These are phyloP conservation scores for Pichia sp. DNA, from an alignment of 1,139 yeast species.

Conservation along the genomic window DNA sequence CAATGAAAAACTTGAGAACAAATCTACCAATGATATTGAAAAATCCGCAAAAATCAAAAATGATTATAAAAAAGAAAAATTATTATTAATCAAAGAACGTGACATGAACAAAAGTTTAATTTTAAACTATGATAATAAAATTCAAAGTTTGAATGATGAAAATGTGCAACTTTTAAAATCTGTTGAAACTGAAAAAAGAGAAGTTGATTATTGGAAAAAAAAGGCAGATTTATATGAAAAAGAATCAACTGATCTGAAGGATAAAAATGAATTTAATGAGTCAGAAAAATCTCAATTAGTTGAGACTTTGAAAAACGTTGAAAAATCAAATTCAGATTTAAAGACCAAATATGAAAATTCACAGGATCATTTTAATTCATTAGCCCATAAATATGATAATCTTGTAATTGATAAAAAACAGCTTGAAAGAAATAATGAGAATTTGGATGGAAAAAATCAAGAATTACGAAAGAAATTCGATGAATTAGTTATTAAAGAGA, in stretches of 20 bases:
- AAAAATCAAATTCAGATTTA: background rate
- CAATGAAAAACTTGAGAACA: background rate
- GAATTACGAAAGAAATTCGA: background rate
- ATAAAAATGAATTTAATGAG: background rate
- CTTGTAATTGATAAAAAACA: background rate
- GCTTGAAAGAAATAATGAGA: background rate
- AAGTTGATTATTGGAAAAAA: constrained; percentile 1
- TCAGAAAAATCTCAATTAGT: background rate
- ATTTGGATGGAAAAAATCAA: background rate
- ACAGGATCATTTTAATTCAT: background rate
- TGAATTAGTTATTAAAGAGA: background rate
- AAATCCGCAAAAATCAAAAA: background rate
- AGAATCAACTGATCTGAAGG: background rate
- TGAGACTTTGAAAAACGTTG: background rate
- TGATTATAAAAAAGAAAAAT: constrained; percentile 4
- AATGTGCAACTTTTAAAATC: background rate
- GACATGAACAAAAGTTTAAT: constrained; percentile 5
- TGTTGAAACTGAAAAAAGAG: background rate
- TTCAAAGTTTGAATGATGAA: constrained; percentile 1
- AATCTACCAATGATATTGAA: background rate
- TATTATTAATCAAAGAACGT: constrained; percentile 5
- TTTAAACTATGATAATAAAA: constrained; percentile 3
- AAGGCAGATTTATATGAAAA: constrained; percentile 3
- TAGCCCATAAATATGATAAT: background rate
- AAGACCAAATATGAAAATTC: background rate